A percentile compares a stretch with the other conserved stretches of the same genome.
phyloP scores from a whole-genome alignment of 305 asterid genomes.

The Fraxinus latifolia region DNA sequence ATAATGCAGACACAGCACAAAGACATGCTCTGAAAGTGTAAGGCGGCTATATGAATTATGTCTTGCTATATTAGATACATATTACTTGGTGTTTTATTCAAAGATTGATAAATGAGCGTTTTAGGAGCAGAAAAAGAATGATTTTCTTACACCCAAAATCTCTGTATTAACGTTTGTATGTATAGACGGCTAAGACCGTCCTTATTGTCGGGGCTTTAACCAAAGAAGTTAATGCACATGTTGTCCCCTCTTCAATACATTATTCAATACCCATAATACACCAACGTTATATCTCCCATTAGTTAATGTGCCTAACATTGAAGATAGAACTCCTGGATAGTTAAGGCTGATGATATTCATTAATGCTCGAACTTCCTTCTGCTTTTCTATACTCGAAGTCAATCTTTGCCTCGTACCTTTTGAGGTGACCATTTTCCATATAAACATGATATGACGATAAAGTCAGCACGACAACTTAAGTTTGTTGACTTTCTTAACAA shows the following conservation, averaged over 20 bases:
- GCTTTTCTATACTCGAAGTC: background rate
- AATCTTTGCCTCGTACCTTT: background rate
- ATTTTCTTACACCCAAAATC: background rate
- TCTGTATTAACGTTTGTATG: slow-evolving; percentile 1
- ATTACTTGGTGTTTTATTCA: background rate
- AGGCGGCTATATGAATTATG: slow-evolving; percentile 30
- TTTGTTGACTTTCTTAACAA: background rate
- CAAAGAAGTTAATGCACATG: slow-evolving; percentile 7
- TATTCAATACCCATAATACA: background rate
- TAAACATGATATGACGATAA: background rate
- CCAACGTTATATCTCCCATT: background rate
- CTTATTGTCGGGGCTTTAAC: slow-evolving; percentile 38
- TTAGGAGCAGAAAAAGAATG: background rate
- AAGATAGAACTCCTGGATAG: background rate
- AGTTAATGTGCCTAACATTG: background rate
- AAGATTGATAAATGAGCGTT: background rate
- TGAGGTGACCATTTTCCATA: background rate
- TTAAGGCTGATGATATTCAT: background rate
- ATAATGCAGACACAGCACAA: slow-evolving; percentile 23
- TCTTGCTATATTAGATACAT: background rate
- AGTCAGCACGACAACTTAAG: background rate
- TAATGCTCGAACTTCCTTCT: background rate
- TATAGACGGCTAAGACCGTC: slow-evolving; percentile 42
- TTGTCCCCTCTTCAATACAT: background rate
- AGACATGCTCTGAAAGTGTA: slow-evolving; percentile 29